Percentiles rank a stretch among this genome's conserved stretches.
These are phyloP conservation scores for Hansenula anomala DNA, from an alignment of 1,139 yeast species.

Conservation along the genomic window DNA sequence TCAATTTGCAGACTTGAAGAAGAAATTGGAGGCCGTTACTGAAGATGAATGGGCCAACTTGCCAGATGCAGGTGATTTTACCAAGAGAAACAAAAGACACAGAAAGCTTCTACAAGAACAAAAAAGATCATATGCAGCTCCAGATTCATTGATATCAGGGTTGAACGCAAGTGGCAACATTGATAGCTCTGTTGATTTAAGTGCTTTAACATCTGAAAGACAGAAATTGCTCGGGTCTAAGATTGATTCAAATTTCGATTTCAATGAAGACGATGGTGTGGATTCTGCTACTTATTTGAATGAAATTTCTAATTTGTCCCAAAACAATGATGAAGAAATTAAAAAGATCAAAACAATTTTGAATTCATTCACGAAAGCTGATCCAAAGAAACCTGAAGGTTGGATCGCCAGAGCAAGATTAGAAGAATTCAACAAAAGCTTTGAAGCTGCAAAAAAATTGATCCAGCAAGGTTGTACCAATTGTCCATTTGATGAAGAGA, in stretches of 20 bases:
- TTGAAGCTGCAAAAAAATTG: conserved; percentile 50
- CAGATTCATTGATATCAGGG: conserved; percentile 57
- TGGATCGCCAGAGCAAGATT: conserved; percentile 88
- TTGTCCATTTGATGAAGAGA: conserved; percentile 62
- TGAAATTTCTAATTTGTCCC: conserved; percentile 24
- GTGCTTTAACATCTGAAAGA: conserved; percentile 31
- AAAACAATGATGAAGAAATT: conserved; percentile 39
- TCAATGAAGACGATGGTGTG: conserved; percentile 20
- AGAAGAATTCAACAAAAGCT: conserved; percentile 63
- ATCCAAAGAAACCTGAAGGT: conserved; percentile 70
- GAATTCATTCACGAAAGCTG: conserved; percentile 61
- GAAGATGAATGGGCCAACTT: conserved; percentile 74
- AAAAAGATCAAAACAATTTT: conserved; percentile 57
- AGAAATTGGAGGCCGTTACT: conserved; percentile 53
- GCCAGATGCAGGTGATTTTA: conserved; percentile 89
- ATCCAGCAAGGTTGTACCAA: conserved; percentile 69
- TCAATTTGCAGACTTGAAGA: conserved; percentile 58
- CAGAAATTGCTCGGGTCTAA: conserved; percentile 28
- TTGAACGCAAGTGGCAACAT: conserved; percentile 20
- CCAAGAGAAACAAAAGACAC: conserved; percentile 70
- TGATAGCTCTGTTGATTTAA: conserved; percentile 25
- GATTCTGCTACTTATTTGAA: conserved; percentile 37
- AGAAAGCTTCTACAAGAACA: conserved; percentile 59
- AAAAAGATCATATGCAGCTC: conserved; percentile 76
- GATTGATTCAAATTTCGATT: conserved; percentile 29